A percentile compares a stretch with the other conserved stretches of the same genome.
These are phyloP conservation scores for Dactylellina haptotyla DNA, from an alignment of 2,329 filamentous ascomycete species.

Conservation along the genomic window DNA sequence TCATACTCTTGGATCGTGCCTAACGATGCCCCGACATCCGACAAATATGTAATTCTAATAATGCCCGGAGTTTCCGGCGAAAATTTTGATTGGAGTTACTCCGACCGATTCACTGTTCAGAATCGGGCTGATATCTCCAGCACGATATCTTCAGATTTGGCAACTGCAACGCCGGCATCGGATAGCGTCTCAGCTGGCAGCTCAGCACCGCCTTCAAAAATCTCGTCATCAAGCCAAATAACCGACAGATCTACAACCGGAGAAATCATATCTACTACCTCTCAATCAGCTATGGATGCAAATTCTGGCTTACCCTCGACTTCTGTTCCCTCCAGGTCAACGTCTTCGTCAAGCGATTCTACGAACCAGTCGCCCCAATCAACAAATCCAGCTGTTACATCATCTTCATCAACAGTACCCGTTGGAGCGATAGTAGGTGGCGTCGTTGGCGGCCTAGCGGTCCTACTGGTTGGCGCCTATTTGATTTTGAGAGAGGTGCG, in stretches of 20 bases:
- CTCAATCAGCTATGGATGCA: background rate
- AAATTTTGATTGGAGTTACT: background rate
- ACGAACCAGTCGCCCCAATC: background rate
- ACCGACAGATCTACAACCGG: background rate
- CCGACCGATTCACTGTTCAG: background rate
- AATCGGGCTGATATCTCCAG: background rate
- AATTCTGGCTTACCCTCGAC: background rate
- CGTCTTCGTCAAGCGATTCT: background rate
- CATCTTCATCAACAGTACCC: too few species aligned
- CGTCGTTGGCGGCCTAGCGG: too few species aligned
- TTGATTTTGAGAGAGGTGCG: too few species aligned
- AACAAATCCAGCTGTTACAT: background rate
- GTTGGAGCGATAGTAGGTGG: too few species aligned
- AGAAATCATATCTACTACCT: background rate
- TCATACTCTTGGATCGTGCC: constrained; percentile 53
- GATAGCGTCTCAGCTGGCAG: background rate
- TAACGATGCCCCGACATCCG: background rate
- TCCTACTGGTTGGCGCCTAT: too few species aligned
- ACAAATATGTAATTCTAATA: background rate
- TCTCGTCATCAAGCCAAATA: background rate
- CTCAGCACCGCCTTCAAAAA: background rate
- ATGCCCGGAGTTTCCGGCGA: too few species aligned
- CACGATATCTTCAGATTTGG: background rate
- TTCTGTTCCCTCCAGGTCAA: background rate
- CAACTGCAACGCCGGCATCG: background rate